Percentiles rank a stretch among this genome's conserved stretches.
phyloP scores from a whole-genome alignment of 192 early-diverging fungal genomes.

The Linnemannia elongata region DNA sequence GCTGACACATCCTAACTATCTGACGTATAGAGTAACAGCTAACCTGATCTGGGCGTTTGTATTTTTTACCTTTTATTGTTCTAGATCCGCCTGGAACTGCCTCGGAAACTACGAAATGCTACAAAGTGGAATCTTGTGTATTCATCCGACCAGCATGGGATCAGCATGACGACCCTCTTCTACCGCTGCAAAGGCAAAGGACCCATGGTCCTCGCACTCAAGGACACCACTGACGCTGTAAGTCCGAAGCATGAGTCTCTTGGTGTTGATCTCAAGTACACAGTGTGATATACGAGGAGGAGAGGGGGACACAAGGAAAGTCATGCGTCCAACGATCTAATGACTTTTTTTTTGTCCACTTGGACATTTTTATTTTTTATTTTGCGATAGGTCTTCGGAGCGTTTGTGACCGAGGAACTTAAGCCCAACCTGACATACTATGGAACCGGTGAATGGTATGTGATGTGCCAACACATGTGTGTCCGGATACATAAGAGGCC shows the following conservation, averaged over 20 bases:
- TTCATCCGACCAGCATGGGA: slow-evolving; percentile 94
- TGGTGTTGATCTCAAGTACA: neutral
- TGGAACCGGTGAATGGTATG: slow-evolving; percentile 86
- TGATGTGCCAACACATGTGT: slow-evolving; percentile 11
- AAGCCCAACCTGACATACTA: slow-evolving; percentile 77
- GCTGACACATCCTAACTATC: neutral
- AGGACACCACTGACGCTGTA: slow-evolving; percentile 70
- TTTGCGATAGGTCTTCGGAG: slow-evolving; percentile 79
- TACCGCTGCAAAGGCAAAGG: slow-evolving; percentile 72
- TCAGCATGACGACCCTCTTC: slow-evolving; percentile 88
- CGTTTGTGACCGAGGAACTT: slow-evolving; percentile 78
- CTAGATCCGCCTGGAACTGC: slow-evolving; percentile 84
- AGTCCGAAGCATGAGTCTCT: neutral
- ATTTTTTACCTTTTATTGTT: neutral
- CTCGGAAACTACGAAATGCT: slow-evolving; percentile 81
- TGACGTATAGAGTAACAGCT: neutral
- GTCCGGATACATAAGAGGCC: neutral
- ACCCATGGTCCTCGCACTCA: slow-evolving; percentile 77
- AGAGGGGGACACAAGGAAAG: neutral
- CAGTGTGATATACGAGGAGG: neutral
- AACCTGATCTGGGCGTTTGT: neutral
- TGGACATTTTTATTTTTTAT: neutral
- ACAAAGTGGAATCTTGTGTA: slow-evolving; percentile 88
- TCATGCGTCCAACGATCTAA: neutral
- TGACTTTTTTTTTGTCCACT: neutral